Evolutionary conservation across 306 rosid species (phyloP), one percentile per base, ranked within the genome.

Genomic region (Ormosia semicastrata): DNA sequence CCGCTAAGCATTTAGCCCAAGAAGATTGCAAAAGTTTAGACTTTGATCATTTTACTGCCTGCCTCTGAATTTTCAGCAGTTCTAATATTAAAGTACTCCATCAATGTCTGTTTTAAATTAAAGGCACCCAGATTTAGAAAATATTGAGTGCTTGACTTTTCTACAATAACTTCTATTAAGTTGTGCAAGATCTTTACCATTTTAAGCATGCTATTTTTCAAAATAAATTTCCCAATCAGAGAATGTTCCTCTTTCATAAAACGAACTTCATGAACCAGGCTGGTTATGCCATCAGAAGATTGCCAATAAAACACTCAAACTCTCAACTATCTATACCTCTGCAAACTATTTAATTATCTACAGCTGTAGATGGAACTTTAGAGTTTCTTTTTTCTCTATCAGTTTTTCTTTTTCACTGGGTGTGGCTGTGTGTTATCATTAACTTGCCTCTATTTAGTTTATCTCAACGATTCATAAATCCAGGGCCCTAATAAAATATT

Each of bases 1-100:
- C 85, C 71, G 36, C 75, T 36, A 33, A 56, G 60, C 66, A 71
- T 58, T 72, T 60, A 60, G 66, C 58, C 13, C 50, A 17, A 36
- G 53, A 71, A 62, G 14, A 32, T 70, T 14, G 59, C 43, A 73
- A 34, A 46, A 2, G 24, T 8, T 59, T 32, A 60, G 43, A 75
- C 39, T 18, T 37, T 18, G 64, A 32, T 24, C 13, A 9, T 12
- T 36, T 56, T 44, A 82, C 78, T 10, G 59, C 76, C 66, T 29
- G 58, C 53, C 43, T 77, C 66, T 36, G 73, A 57, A 69, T 37
- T 77, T 69, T n/a, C 24, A 71, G 29, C 9, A 50, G 72, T 53
- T 83, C 18, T 11, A 64, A 65, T 24, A 36, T 54, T 72, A 30
- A 83, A 72, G 62, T 4, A 63, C 59, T 50, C 7, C 44, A 33